These are phyloP conservation scores for Aphanomyces astaci DNA, from an alignment of 352 stramenopile species.

Conservation along the genomic window DNA sequence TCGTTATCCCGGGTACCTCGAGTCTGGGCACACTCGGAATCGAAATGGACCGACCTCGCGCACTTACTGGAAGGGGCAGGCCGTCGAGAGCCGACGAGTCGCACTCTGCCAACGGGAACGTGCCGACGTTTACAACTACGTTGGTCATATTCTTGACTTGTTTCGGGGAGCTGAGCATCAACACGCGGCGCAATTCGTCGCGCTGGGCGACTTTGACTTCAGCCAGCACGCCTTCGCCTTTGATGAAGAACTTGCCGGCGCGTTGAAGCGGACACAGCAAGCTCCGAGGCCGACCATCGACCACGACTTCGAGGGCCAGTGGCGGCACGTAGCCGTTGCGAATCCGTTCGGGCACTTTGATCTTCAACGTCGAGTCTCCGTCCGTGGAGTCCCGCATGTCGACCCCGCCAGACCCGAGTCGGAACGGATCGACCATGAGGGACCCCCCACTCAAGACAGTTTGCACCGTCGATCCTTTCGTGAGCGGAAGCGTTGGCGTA, in stretches of 20 bases:
- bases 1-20: no score
- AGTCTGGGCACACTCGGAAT: background rate
- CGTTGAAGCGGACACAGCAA: conserved; percentile 74
- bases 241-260: conserved; percentile 82
- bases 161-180: conserved; percentile 78
- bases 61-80: conserved; percentile 26
- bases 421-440: conserved; percentile 80
- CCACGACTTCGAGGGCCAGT: conserved; percentile 74
- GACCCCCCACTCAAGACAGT: conserved; percentile 32
- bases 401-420: conserved; percentile 40
- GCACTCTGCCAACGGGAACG: conserved; percentile 36
- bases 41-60: conserved; percentile 4
- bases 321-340: conserved; percentile 76
- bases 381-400: conserved; percentile 19
- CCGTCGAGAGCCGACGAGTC: conserved; percentile 35
- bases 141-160: conserved; percentile 83
- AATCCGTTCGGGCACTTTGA: conserved; percentile 55
- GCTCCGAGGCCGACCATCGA: conserved; percentile 57
- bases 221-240: conserved; percentile 72
- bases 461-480: background rate
- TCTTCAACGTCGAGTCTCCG: conserved; percentile 34
- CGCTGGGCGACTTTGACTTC: conserved; percentile 85
- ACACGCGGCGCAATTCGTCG: conserved; percentile 73
- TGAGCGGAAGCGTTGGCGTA: conserved; percentile 32
- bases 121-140: conserved; percentile 80